Conservation (phyloP, 331 rosid genomes). For the Malus hybrid region DNA sequence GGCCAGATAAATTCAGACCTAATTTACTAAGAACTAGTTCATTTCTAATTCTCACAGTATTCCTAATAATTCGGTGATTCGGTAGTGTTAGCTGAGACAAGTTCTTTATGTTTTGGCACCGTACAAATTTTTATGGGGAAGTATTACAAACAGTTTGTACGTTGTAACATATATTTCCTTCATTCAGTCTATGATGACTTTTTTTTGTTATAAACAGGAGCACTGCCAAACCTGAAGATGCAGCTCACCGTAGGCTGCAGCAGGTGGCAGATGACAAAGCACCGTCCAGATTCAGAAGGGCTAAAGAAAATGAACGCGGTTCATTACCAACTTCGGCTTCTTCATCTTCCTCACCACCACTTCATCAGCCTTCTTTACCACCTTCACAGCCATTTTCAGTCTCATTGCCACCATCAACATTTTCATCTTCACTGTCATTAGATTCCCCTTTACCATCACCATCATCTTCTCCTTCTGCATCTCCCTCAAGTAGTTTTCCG, state of each 20-base stretch:
- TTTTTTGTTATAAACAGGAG: constrained; percentile 28
- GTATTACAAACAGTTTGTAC: not conserved
- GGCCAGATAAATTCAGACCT: not conserved
- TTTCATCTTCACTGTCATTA: constrained; percentile 11
- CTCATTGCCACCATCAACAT: constrained; percentile 32
- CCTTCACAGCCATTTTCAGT: constrained; percentile 22
- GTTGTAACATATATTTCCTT: not conserved
- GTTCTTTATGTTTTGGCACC: not conserved
- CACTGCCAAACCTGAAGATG: constrained; percentile 23
- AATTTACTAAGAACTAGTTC: not conserved
- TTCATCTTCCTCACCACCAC: constrained; percentile 26
- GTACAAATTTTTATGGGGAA: not conserved
- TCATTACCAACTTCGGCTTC: constrained; percentile 17
- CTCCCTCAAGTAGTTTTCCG: constrained; percentile 31
- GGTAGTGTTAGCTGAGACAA: not conserved
- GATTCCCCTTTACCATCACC: constrained; percentile 32
- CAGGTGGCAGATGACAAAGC: constrained; percentile 16
- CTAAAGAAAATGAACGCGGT: not conserved
- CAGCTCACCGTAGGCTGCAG: constrained; percentile 32
- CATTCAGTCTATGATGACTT: not conserved
- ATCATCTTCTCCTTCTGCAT: constrained; percentile 31
- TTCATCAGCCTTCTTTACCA: constrained; percentile 23
- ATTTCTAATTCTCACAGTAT: no score
- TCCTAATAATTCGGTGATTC: no score
- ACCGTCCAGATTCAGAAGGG: constrained; percentile 2